Evolutionary conservation across 2,329 filamentous ascomycete genomes (phyloP).

Genomic region (Raffaelea deltoideospora): DNA sequence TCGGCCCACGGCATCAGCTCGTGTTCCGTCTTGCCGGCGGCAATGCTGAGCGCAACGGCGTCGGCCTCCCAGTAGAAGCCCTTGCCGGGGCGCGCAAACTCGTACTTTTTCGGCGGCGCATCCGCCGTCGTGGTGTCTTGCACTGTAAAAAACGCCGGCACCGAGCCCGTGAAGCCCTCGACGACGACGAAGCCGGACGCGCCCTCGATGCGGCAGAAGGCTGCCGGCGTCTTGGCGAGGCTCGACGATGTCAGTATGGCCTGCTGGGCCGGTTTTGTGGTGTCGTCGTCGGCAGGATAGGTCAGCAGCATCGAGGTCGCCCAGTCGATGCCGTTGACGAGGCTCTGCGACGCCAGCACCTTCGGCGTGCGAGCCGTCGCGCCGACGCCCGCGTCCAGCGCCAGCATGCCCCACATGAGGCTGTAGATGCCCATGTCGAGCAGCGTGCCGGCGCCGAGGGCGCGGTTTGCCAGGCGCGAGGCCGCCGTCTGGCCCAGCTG

Average conservation of each 20-base stretch:
- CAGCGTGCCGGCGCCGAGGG: conserved; percentile 24
- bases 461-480: conserved; percentile 20
- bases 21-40: conserved; percentile 21
- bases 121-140: too few species aligned
- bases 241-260: conserved; percentile 25
- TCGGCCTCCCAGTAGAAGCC: conserved; percentile 31
- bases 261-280: too few species aligned
- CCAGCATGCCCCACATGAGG: conserved; percentile 22
- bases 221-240: conserved; percentile 10
- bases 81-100: conserved; percentile 20
- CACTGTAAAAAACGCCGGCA: conserved; percentile 20
- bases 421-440: conserved; percentile 29
- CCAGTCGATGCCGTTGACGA: conserved; percentile 16
- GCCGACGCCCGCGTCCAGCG: conserved; percentile 18
- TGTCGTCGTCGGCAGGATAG: conserved; percentile 19
- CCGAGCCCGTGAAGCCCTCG: conserved; percentile 16
- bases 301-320: conserved; percentile 22
- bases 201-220: conserved; percentile 24
- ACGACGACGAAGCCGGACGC: conserved; percentile 21
- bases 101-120: conserved; percentile 5
- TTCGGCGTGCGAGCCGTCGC: conserved; percentile 16
- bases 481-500: conserved; percentile 15
- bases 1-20: conserved; percentile 27
- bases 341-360: conserved; percentile 19
- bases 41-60: conserved; percentile 23